A percentile compares a stretch with the other conserved stretches of the same genome.
These are phyloP conservation scores for Triglochin maritima DNA, from an alignment of 106 monocot genomes.

Conservation along the genomic window DNA sequence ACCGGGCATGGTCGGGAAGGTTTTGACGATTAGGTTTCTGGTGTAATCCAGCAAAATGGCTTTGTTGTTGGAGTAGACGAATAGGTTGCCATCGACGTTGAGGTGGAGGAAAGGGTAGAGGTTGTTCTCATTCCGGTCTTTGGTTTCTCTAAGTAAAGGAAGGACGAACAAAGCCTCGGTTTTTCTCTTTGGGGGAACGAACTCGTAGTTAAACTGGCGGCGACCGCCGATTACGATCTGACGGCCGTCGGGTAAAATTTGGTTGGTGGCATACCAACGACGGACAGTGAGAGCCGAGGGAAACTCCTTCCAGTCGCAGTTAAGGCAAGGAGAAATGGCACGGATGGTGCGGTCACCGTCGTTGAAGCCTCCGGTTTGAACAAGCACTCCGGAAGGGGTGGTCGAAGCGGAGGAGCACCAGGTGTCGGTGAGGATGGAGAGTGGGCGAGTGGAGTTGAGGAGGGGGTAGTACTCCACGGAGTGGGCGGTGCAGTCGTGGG, in stretches of 20 bases:
- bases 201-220: conserved; percentile 12
- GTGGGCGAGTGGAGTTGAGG: background rate
- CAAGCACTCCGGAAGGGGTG: background rate
- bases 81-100: conserved; percentile 22
- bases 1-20: conserved; percentile 13
- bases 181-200: background rate
- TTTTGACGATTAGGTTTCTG: conserved; percentile 4
- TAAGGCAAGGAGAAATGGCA: background rate
- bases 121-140: conserved; percentile 12
- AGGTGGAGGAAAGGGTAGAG: conserved; percentile 25
- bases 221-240: conserved; percentile 9
- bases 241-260: conserved; percentile 8
- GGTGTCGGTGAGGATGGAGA: conserved; percentile 7
- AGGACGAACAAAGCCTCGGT: background rate
- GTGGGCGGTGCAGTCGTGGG: conserved; percentile 12
- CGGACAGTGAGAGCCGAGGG: background rate
- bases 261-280: conserved; percentile 16
- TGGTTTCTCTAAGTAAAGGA: conserved; percentile 3
- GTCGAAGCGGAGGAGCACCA: conserved; percentile 13
- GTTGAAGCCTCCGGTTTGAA: conserved; percentile 8
- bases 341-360: conserved; percentile 7
- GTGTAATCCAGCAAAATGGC: conserved; percentile 13
- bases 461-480: conserved; percentile 4
- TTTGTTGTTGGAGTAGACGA: conserved; percentile 15
- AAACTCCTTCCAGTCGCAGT: conserved; percentile 8